Evolutionary conservation across 352 stramenopile genomes (phyloP).

Genomic region (Pythium plurisporium): DNA sequence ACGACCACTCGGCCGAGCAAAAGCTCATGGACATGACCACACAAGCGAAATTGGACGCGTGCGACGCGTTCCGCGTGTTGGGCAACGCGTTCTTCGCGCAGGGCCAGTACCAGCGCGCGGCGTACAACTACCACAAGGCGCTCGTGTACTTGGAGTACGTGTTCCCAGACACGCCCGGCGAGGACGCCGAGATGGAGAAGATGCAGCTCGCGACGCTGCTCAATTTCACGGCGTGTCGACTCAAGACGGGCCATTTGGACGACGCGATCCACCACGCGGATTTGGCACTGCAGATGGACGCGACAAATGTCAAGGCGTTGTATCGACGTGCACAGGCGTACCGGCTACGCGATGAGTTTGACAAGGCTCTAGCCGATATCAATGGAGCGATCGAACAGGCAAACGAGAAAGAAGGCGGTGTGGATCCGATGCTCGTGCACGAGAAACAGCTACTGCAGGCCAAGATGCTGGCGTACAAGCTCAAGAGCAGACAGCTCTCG

Average conservation of each 20-base stretch:
- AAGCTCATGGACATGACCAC: slow-evolving; percentile 86
- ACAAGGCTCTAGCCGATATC: slow-evolving; percentile 48
- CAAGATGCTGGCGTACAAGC: slow-evolving; percentile 71
- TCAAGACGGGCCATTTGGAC: slow-evolving; percentile 72
- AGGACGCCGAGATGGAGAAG: slow-evolving; percentile 40
- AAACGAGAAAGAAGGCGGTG: slow-evolving; percentile 1
- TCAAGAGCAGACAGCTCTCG: slow-evolving; percentile 59
- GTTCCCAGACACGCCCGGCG: slow-evolving; percentile 60
- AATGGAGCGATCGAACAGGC: slow-evolving; percentile 24
- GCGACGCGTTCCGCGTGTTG: slow-evolving; percentile 62
- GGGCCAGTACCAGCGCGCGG: slow-evolving; percentile 74
- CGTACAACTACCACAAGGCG: slow-evolving; percentile 78
- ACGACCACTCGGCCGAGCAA: slow-evolving; percentile 86
- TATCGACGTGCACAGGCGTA: slow-evolving; percentile 65
- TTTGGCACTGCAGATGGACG: slow-evolving; percentile 56
- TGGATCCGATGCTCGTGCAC: slow-evolving; percentile 38
- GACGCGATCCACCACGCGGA: slow-evolving; percentile 62
- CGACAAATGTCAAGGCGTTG: slow-evolving; percentile 53
- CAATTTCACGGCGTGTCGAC: slow-evolving; percentile 69
- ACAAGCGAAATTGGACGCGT: slow-evolving; percentile 46
- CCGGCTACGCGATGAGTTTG: slow-evolving; percentile 67
- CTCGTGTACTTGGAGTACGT: slow-evolving; percentile 88
- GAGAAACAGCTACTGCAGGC: slow-evolving; percentile 58
- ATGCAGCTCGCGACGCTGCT: slow-evolving; percentile 62
- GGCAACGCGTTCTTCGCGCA: slow-evolving; percentile 77